A percentile compares a stretch with the other conserved stretches of the same genome.
phyloP scores from a whole-genome alignment of 208 protist species.

The Wallacemonas sp. region DNA sequence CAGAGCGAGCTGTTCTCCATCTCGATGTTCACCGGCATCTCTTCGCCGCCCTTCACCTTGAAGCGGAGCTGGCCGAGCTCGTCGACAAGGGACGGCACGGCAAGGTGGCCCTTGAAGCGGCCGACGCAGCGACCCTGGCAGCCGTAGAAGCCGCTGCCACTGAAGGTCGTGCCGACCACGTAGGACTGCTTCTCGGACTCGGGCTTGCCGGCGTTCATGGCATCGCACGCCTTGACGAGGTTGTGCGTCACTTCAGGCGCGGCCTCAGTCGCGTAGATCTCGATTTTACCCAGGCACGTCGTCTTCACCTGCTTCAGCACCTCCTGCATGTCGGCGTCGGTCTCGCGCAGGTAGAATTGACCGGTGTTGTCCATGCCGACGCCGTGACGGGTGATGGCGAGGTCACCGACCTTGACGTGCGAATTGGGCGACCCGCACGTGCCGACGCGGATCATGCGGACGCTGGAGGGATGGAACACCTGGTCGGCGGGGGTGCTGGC shows the following conservation, averaged over 20 bases:
- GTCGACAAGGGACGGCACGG: slow-evolving; percentile 49
- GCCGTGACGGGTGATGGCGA: slow-evolving; percentile 62
- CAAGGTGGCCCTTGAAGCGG: slow-evolving; percentile 48
- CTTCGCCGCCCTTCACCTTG: slow-evolving; percentile 33
- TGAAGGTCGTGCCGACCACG: slow-evolving; percentile 64
- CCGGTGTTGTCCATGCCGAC: slow-evolving; percentile 85
- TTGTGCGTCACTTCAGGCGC: slow-evolving; percentile 47
- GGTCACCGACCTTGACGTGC: slow-evolving; percentile 41
- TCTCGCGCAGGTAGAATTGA: slow-evolving; percentile 63
- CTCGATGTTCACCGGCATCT: slow-evolving; percentile 71
- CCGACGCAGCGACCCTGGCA: slow-evolving; percentile 75
- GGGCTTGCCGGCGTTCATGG: slow-evolving; percentile 26
- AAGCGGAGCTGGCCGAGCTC: slow-evolving; percentile 53
- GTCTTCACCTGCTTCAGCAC: slow-evolving; percentile 37
- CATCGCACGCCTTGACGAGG: slow-evolving; percentile 42
- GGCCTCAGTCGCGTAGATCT: slow-evolving; percentile 65
- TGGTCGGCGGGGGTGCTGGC: slow-evolving; percentile 5
- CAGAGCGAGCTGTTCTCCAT: slow-evolving; percentile 79
- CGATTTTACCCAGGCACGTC: slow-evolving; percentile 44
- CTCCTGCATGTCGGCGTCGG: slow-evolving; percentile 34
- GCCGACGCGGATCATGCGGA: slow-evolving; percentile 74
- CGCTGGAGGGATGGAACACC: slow-evolving; percentile 44
- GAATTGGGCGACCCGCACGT: slow-evolving; percentile 69
- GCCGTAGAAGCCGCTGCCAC: slow-evolving; percentile 74
- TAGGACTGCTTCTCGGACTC: slow-evolving; percentile 39